phyloP scores from a whole-genome alignment of 768 basidiomycete species.

The Amylocystis lapponica region DNA sequence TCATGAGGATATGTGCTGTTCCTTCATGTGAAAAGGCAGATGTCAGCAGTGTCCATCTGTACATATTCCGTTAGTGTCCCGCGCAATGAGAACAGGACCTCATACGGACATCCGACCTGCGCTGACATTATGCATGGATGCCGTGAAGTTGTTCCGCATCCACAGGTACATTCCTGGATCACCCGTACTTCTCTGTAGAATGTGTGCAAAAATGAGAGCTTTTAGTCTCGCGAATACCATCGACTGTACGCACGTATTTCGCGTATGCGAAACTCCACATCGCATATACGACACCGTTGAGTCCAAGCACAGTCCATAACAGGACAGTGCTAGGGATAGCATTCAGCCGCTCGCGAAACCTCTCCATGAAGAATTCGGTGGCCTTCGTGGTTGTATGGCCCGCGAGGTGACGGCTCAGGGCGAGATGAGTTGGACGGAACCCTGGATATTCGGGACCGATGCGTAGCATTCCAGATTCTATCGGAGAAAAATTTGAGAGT shows the following conservation, averaged over 20 bases:
- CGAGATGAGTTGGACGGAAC: background rate
- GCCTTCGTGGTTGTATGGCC: background rate
- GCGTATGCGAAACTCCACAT: slow-evolving; percentile 42
- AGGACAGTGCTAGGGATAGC: slow-evolving; percentile 46
- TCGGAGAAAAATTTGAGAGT: slow-evolving; percentile 2
- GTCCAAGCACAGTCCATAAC: slow-evolving; percentile 57
- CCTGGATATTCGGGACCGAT: background rate
- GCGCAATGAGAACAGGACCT: background rate
- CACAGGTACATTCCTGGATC: slow-evolving; percentile 34
- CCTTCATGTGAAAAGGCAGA: slow-evolving; percentile 66
- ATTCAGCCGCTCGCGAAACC: slow-evolving; percentile 35
- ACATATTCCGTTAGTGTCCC: too few species aligned
- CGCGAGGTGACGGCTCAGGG: background rate
- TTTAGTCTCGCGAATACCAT: background rate
- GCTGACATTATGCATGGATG: slow-evolving; percentile 52
- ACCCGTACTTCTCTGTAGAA: slow-evolving; percentile 20
- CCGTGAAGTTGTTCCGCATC: slow-evolving; percentile 62
- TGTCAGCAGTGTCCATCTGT: slow-evolving; percentile 75
- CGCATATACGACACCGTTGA: slow-evolving; percentile 58
- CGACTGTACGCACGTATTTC: slow-evolving; percentile 16
- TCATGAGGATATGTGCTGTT: slow-evolving; percentile 61
- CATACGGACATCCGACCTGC: slow-evolving; percentile 58
- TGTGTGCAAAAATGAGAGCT: background rate
- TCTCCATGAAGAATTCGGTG: slow-evolving; percentile 10
- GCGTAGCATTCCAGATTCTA: slow-evolving; percentile 5